phyloP scores from a whole-genome alignment of 495 filamentous ascomycete species.

The Parmelia sp. region DNA sequence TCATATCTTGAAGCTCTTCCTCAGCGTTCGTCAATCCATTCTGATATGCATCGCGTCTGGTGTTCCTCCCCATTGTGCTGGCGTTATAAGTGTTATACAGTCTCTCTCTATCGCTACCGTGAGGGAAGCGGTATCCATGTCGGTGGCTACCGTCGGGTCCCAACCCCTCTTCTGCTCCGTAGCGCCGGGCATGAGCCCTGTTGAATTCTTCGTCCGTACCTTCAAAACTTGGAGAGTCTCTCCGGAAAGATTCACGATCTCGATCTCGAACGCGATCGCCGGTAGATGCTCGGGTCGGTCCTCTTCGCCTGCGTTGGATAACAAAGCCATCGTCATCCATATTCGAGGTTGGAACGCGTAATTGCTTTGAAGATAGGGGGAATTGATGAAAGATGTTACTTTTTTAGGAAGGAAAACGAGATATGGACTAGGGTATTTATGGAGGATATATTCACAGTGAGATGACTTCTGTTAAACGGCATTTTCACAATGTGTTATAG shows the following conservation, averaged over 20 bases:
- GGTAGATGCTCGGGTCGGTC: background rate
- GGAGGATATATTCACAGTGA: no score
- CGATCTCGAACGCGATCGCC: no score
- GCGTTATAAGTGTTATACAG: background rate
- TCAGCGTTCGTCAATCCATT: background rate
- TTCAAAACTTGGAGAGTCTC: background rate
- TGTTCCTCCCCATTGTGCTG: background rate
- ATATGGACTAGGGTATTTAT: no score
- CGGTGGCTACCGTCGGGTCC: background rate
- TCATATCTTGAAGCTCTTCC: background rate
- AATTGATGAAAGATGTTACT: no score
- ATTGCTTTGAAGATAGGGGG: background rate
- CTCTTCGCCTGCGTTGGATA: background rate
- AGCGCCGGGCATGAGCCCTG: background rate
- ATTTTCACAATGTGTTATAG: no score
- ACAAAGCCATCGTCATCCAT: background rate
- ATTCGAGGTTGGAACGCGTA: background rate
- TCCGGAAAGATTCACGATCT: background rate
- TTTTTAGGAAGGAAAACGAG: no score
- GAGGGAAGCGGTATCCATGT: background rate
- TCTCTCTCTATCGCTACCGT: background rate
- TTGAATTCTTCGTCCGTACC: background rate
- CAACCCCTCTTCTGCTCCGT: background rate
- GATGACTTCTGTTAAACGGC: no score
- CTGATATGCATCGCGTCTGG: background rate